Conservation (phyloP, 164 flowering plant genomes). For the Houttuynia cordata region DNA sequence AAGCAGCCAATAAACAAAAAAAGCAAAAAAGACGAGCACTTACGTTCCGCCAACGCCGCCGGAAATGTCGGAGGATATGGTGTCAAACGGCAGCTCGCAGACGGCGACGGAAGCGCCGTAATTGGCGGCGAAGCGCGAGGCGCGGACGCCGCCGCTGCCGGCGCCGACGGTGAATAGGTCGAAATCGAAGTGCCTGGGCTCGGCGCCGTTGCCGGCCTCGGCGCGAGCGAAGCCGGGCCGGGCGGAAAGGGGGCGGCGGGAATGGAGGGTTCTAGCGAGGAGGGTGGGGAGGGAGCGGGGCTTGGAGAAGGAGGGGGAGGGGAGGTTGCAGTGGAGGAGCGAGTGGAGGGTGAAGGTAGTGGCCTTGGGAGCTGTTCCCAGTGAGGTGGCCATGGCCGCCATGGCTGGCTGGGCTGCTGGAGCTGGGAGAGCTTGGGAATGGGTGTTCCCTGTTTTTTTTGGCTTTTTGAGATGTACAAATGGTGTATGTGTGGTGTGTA, state of each 20-base stretch:
- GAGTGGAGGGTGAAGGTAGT: too few species aligned
- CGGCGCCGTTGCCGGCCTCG: constrained; percentile 37
- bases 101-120: constrained; percentile 70
- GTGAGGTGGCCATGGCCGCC: too few species aligned
- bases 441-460: too few species aligned
- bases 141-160: constrained; percentile 77
- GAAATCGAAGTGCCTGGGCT: constrained; percentile 41
- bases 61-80: constrained; percentile 69
- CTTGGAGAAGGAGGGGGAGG: not conserved
- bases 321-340: not conserved
- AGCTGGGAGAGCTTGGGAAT: too few species aligned
- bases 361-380: too few species aligned
- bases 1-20: too few species aligned
- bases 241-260: not conserved
- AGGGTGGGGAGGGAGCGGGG: not conserved
- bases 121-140: constrained; percentile 61
- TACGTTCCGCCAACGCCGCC: constrained; percentile 99
- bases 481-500: too few species aligned
- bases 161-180: constrained; percentile 79
- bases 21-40: constrained; percentile 16
- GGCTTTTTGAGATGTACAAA: too few species aligned
- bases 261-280: not conserved
- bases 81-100: constrained; percentile 70
- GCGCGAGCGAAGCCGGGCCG: constrained; percentile 13
- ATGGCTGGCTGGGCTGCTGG: too few species aligned